Conservation (phyloP, 805 yeast species). For the Kuraishia cidri region DNA sequence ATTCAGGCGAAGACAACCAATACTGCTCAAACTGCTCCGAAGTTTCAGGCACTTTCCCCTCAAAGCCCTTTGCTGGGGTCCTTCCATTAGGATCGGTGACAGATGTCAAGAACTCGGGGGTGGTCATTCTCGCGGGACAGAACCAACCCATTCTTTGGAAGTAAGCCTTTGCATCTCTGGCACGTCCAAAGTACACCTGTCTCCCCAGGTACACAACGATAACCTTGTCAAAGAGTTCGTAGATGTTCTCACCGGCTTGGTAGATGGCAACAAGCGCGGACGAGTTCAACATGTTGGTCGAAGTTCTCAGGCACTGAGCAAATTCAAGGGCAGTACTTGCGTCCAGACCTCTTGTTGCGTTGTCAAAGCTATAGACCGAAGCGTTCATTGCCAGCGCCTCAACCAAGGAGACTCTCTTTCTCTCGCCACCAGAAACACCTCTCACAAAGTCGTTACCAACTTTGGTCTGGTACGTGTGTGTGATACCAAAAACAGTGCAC, state of each 20-base stretch:
- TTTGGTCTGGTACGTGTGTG: constrained; percentile 42
- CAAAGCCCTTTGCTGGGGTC: constrained; percentile 34
- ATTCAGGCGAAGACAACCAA: constrained; percentile 48
- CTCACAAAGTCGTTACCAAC: constrained; percentile 40
- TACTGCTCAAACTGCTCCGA: constrained; percentile 51
- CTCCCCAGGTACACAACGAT: constrained; percentile 46
- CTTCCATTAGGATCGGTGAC: constrained; percentile 63
- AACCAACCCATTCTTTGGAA: constrained; percentile 57
- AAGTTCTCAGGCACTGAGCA: constrained; percentile 53
- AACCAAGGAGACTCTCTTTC: constrained; percentile 78
- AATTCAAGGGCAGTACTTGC: constrained; percentile 78
- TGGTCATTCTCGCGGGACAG: constrained; percentile 57
- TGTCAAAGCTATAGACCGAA: constrained; percentile 64
- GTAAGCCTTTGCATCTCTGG: constrained; percentile 40
- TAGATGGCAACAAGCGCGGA: constrained; percentile 62
- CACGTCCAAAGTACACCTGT: constrained; percentile 56
- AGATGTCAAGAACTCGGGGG: constrained; percentile 66
- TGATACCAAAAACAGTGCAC: constrained; percentile 42
- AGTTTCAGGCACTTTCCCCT: constrained; percentile 44
- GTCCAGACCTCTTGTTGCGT: constrained; percentile 81
- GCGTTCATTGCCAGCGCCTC: constrained; percentile 66
- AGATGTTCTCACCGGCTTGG: constrained; percentile 60
- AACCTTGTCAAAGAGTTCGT: constrained; percentile 53
- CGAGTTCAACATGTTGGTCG: constrained; percentile 42
- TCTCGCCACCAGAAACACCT: constrained; percentile 78